Conservation (phyloP, 805 yeast species). For the Saturnispora besseyi region DNA sequence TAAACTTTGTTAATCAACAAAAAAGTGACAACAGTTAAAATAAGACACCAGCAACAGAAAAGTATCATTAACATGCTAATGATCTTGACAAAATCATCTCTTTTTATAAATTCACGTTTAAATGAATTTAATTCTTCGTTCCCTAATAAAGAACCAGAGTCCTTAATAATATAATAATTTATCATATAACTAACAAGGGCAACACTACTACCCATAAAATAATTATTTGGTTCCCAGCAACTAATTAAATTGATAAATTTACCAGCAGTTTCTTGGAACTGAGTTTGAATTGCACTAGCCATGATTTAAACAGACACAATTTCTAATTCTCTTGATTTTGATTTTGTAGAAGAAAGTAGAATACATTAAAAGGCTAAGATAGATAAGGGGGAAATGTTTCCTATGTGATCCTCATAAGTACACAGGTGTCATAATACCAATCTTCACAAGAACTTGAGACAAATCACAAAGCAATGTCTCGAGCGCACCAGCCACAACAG, state of each 20-base stretch:
- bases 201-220: neutral
- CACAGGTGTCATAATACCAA: neutral
- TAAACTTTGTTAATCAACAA: neutral
- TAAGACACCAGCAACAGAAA: neutral
- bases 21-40: neutral
- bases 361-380: neutral
- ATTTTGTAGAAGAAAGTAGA: neutral
- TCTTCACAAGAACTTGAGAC: neutral
- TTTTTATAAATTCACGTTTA: slow-evolving; percentile 6
- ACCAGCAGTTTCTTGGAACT: neutral
- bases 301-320: neutral
- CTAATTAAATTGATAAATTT: neutral
- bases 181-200: neutral
- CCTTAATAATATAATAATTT: neutral
- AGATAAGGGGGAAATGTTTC: neutral
- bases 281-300: neutral
- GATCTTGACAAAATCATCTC: slow-evolving; percentile 2
- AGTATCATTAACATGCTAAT: neutral
- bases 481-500: neutral
- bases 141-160: neutral
- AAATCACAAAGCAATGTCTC: neutral
- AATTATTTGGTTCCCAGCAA: neutral
- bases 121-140: neutral
- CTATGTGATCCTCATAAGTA: neutral
- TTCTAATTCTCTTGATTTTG: neutral